These are phyloP conservation scores for Phytophthora boehmeriae DNA, from an alignment of 352 stramenopile species.

Conservation along the genomic window DNA sequence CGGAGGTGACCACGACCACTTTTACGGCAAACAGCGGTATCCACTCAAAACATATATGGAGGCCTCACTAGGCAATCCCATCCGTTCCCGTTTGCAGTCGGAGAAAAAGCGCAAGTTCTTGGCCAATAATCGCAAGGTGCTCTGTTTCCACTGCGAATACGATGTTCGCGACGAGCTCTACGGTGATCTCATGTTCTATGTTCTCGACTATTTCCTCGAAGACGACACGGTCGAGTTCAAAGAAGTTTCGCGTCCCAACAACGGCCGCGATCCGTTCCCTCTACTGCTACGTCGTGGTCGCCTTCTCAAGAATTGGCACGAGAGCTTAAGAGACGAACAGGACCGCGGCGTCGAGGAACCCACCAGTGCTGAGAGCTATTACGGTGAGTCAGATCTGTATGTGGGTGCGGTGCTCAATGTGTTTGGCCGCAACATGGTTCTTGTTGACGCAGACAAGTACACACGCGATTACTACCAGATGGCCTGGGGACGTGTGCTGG, in stretches of 20 bases:
- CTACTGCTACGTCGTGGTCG: constrained; percentile 67
- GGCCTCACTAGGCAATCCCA: constrained; percentile 76
- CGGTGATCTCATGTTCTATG: constrained; percentile 82
- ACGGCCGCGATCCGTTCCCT: constrained; percentile 82
- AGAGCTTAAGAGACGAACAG: constrained; percentile 72
- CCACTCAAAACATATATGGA: constrained; percentile 89
- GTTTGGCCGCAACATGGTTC: constrained; percentile 64
- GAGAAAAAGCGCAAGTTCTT: constrained; percentile 89
- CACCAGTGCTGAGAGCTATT: constrained; percentile 65
- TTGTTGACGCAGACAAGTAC: constrained; percentile 83
- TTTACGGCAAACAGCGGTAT: constrained; percentile 80
- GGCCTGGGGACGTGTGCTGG: constrained; percentile 62
- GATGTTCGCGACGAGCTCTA: constrained; percentile 83
- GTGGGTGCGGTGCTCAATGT: constrained; percentile 75
- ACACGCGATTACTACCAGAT: constrained; percentile 79
- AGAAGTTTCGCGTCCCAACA: constrained; percentile 81
- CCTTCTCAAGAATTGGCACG: constrained; percentile 72
- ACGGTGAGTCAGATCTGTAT: constrained; percentile 69
- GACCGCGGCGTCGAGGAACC: constrained; percentile 80
- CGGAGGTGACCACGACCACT: constrained; percentile 67
- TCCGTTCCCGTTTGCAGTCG: constrained; percentile 62
- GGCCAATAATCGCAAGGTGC: constrained; percentile 84
- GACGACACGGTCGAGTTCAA: constrained; percentile 92
- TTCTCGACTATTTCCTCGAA: constrained; percentile 87
- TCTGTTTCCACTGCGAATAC: constrained; percentile 88